Conservation (phyloP, 2,329 filamentous ascomycete species). For the Curvularia spicifera region DNA sequence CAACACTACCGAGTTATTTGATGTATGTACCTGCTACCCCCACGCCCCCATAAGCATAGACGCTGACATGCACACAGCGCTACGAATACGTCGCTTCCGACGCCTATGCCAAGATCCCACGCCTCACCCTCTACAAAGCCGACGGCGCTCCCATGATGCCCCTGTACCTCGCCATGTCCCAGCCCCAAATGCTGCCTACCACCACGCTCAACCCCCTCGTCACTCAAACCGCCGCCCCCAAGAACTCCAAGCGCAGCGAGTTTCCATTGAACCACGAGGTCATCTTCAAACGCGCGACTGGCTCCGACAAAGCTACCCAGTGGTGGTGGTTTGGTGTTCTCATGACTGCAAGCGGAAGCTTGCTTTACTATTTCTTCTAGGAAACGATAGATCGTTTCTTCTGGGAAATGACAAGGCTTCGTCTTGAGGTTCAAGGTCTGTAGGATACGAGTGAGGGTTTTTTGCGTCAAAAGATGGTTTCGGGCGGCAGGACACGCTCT, state of each 20-base stretch:
- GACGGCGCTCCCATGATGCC: constrained; percentile 71
- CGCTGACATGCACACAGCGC: constrained; percentile 36
- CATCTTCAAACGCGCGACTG: constrained; percentile 43
- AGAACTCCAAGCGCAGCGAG: constrained; percentile 47
- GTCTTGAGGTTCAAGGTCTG: background rate
- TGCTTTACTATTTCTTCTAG: constrained; percentile 56
- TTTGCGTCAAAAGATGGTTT: background rate
- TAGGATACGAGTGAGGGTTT: background rate
- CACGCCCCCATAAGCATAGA: background rate
- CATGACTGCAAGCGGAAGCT: constrained; percentile 56
- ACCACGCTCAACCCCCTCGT: constrained; percentile 65
- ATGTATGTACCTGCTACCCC: constrained; percentile 54
- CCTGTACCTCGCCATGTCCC: constrained; percentile 68
- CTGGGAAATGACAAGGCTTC: constrained; percentile 18
- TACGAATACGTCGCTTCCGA: constrained; percentile 59
- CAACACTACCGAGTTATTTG: constrained; percentile 68
- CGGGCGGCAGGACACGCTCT: constrained; percentile 2
- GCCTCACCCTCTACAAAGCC: constrained; percentile 68
- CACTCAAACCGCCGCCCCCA: constrained; percentile 42
- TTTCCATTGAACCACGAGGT: constrained; percentile 52
- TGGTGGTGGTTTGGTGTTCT: constrained; percentile 60
- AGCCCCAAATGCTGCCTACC: constrained; percentile 74
- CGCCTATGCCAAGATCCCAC: constrained; percentile 65
- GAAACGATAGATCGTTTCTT: constrained; percentile 34
- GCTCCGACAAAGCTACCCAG: constrained; percentile 51